Evolutionary conservation across 2,329 filamentous ascomycete species (phyloP), one percentile per base, ranked within the genome.

Genomic region (Fusarium avenaceum): DNA sequence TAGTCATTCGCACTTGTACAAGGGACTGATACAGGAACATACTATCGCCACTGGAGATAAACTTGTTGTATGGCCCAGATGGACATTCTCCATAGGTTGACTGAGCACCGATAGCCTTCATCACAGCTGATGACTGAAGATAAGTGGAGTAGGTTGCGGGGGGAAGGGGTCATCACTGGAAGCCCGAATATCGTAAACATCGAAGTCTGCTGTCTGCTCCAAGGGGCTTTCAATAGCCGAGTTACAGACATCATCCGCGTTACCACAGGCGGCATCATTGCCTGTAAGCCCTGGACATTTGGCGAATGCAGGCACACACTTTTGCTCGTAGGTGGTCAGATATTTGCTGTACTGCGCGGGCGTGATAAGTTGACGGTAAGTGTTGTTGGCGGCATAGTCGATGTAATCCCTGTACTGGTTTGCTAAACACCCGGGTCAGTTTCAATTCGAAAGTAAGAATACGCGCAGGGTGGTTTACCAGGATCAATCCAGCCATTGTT

Each of bases 401-500:
- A 75, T 72, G 33, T 77, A 78, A 5, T 73, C 73, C 54, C 70
- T 73, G 58, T 74, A 78, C 35, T 79, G 75, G 7, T 26, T 50
- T 13, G 32, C 57, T 59, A 26, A 26, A 26, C 10, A 26, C 9
- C 24, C 26, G 26, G 9, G 7, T 26, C 26, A 26, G 26, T 26
- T 9, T 26, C 26, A 26, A 10, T 26, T 26, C 26, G 26, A 26
- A 26, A 26, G 26, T 26, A 26, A 8, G 2, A 26, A 10, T 26
- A 10, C 26, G 26, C 9, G 9, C 26, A 26, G 26, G 9, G 26
- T 26, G 26, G 9, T 9, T 26, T 26, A 26, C 73, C 70, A 10
- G 77, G 76, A 62, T 89, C 86, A 60, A 86, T 81, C 78, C 84
- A 87, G 17, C 84, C 85, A 69, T 88, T 88, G 76, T 86, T 84